phyloP scores from a whole-genome alignment of 495 filamentous ascomycete species.

The Annulohypoxylon nitens region DNA sequence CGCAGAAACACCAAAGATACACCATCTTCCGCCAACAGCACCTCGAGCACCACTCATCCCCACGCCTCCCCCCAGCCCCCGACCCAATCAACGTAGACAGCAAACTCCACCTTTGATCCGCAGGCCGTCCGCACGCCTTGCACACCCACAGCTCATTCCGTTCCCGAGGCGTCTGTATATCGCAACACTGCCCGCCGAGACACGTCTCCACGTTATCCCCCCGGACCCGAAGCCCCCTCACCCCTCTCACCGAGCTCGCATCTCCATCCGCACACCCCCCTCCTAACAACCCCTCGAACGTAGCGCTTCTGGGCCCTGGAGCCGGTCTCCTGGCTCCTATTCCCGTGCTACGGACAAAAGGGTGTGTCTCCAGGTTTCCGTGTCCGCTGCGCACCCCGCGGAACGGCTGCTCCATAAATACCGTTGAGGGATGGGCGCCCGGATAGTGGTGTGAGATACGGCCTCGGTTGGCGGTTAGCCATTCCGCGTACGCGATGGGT shows the following conservation, averaged over 20 bases:
- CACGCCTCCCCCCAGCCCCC: constrained; percentile 37
- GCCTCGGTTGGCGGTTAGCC: constrained; percentile 27
- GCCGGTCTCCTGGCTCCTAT: background rate
- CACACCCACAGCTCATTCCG: constrained; percentile 21
- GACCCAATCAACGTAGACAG: constrained; percentile 33
- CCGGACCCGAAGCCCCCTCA: background rate
- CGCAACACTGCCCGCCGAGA: background rate
- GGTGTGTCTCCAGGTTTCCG: constrained; percentile 15
- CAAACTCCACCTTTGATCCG: constrained; percentile 45
- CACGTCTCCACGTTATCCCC: background rate
- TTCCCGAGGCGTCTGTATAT: background rate
- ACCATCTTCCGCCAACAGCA: constrained; percentile 47
- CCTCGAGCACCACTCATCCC: constrained; percentile 47
- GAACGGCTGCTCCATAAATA: constrained; percentile 12
- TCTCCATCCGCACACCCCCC: background rate
- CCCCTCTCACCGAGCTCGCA: background rate
- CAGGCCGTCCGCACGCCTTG: constrained; percentile 43
- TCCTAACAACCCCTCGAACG: background rate
- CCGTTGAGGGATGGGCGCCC: background rate
- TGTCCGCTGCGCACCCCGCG: constrained; percentile 25
- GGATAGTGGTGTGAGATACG: constrained; percentile 5
- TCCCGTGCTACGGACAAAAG: background rate
- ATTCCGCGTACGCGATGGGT: constrained; percentile 52
- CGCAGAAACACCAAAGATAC: constrained; percentile 39
- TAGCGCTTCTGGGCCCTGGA: background rate